Base-by-base conservation (phyloP, 345 rosid genomes). In the Rhodamnia rubescens region DNA sequence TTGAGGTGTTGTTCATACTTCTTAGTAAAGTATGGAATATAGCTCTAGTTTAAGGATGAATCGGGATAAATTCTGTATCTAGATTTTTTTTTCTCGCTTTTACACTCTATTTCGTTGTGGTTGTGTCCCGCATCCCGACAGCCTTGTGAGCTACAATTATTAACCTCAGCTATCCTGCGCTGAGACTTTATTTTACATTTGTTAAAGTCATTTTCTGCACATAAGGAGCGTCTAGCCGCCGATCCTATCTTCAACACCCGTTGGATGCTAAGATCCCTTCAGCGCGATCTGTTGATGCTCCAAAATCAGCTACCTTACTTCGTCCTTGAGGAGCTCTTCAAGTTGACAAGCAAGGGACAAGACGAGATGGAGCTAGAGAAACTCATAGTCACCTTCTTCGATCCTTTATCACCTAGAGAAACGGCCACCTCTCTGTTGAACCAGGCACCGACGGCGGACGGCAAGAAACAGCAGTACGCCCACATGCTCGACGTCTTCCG, bases 401-500 rank as follows among this genome's bases (percentile, higher is more conserved):
- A 86, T n/a, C 88, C 83, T 3, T 5, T 32, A 49, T 82, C 84
- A 0, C 88, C 88, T 1, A 83, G 83, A 53, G 78, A 86, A 16
- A 29, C 36, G 54, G 22, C 81, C 74, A 53, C 55, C 36, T 59
- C 85, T 13, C 75, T n/a, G 32, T 49, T 78, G 32, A 56, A 55
- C 85, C 10, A 5, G 4, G 4, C 74, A 0, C 4, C 13, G 36
- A 59, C 36, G 36, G 10, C 14, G 27, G 74, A 59, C 13, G 74
- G 74, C 74, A n/a, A 59, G 36, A 22, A 1, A 18, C 54, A 74
- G 42, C 59, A n/a, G n/a, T n/a, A n/a, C n/a, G n/a, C n/a, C 58
- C 83, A 29, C 85, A 64, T 83, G 74, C 88, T 86, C 74, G 85
- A 86, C 40, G 88, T 83, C 53, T 75, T 86, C 58, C 83, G 83